Evolutionary conservation across 371 early-diverging fungal genomes (phyloP), one percentile per base, ranked within the genome.

Genomic region (Batrachochytrium dendrobatidis): DNA sequence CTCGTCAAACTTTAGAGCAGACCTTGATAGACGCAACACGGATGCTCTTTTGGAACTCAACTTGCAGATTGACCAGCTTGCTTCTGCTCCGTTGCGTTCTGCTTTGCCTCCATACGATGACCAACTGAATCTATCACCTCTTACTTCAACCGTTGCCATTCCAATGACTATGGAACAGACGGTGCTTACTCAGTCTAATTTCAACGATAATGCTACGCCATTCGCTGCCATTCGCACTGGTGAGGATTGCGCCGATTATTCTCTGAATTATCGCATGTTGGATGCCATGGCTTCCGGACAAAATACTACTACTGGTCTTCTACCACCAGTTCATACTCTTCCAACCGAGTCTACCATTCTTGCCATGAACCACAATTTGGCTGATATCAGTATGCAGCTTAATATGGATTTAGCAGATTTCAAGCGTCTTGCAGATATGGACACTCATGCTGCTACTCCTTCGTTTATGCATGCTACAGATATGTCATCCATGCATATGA

Each of bases 41-140:
- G 29, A 34, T 2, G 61, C 61, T 17, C 45, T 61, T 45, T 32
- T 20, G 26, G 61, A 61, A 28, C 55, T 61, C 46, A 48, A 61
- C 56, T 46, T 45, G 45, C 61, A 61, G 31, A 61, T 61, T 29
- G 61, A 61, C 31, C 44, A 56, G 22, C 55, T 60, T 25, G 60
- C 60, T 22, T 33, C 18, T 29, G 45, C 26, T n/a, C 59, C 59
- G 34, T 31, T 59, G 31, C 34, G 53, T 45, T 33, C 39, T 26
- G n/a, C 31, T 12, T 29, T 39, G 20, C 60, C 60, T 31, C 34
- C 32, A 6, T 60, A 25, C 49, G 8, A 8, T 8, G 39, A 39
- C 20, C 20, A 39, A 17, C 39, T 39, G 39, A 20, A 39, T 20
- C 17, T 20, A 15, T 15, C 39, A 20, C 39, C 20, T n/a, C n/a